Base-by-base conservation (phyloP, 441 rosid genomes). In the Populus hybrid region DNA sequence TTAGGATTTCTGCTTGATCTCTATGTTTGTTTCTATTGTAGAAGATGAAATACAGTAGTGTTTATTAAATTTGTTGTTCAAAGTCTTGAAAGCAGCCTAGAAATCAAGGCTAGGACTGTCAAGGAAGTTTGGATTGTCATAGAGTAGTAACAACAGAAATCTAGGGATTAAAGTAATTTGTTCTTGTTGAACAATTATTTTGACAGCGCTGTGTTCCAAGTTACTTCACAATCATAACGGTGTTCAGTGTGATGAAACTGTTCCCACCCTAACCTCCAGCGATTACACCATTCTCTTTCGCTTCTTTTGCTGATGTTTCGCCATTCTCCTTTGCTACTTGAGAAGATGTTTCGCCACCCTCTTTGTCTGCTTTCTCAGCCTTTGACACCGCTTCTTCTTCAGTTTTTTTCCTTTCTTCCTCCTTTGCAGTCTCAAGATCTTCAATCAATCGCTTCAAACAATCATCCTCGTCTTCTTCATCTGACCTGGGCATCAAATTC, bases 401-500 rank as follows among this genome's bases (percentile, higher is more conserved):
- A 16, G 35, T 12, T 5, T 65, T 75, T 33, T 7, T n/a, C 7
- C 36, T 38, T 18, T 12, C 79, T 23, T 76, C 73, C 36, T 75
- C 72, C 31, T 45, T 71, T 2, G 67, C 21, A 14, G 64, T 72
- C 74, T 74, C 74, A 9, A 79, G 70, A 29, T 28, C 69, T 10
- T 63, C 28, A 40, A 79, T 63, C 77, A 79, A 69, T 8, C 33
- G 35, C 74, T 68, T 79, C 31, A 79, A 53, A 65, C 81, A 79
- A 21, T 29, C 59, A 63, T 78, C 74, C 24, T 11, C 77, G 20
- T 74, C 73, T 26, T 74, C 74, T 9, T 69, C 70, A 8, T 38
- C 73, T 16, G 82, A 74, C 23, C 69, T 74, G 0, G 82, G 82
- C 82, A 79, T 79, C 78, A 79, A 45, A 74, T 68, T 63, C 71